Base-by-base conservation (phyloP, 2,329 filamentous ascomycete genomes). In the Aspergillus flavus region DNA sequence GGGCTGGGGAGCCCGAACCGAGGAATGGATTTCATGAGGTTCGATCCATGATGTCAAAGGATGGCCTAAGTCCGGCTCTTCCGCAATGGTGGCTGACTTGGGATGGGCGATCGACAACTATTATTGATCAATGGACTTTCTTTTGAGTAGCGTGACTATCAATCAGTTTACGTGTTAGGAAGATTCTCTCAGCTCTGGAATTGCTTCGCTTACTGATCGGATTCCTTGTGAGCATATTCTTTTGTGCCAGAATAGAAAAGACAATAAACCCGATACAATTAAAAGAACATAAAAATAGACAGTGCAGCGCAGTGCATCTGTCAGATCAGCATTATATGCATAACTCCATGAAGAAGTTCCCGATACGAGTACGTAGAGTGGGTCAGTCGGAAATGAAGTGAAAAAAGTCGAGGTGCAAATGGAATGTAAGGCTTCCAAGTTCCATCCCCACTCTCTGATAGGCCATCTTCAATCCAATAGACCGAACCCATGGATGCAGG, bases 11-110 rank as follows among this genome's bases (percentile, higher is more conserved):
- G 10, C 11, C 52, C n/a, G 46, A 54, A 30, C 45, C 59, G 46
- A 54, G 56, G 45, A 28, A 58, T n/a, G 32, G n/a, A 26, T 41
- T 45, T 28, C 50, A 58, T 48, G 26, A 54, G 28, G 30, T 58
- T 10, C 45, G 55, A 62, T 62, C 41, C 48, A 62, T 62, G 61
- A 62, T 58, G 61, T 62, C 61, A 58, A 58, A 19, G 12, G 21
- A 12, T 45, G 59, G 34, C 30, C 55, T 61, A 19, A 50, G 36
- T 43, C 58, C 58, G 46, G 48, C 16, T 36, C 23, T 54, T 59
- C 58, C 58, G 54, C 45, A 23, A 48, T 34, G 9, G 54, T 58
- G 60, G 60, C 43, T 43, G 55, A 54, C 46, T 11, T 11, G 32
- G n/a, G 12, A 32, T 19, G 36, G 34, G 28, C 34, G 32, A 52